Percentiles rank a stretch among this genome's conserved stretches.
Conservation (phyloP, 208 protist genomes). For the Crithidia brevicula region DNA sequence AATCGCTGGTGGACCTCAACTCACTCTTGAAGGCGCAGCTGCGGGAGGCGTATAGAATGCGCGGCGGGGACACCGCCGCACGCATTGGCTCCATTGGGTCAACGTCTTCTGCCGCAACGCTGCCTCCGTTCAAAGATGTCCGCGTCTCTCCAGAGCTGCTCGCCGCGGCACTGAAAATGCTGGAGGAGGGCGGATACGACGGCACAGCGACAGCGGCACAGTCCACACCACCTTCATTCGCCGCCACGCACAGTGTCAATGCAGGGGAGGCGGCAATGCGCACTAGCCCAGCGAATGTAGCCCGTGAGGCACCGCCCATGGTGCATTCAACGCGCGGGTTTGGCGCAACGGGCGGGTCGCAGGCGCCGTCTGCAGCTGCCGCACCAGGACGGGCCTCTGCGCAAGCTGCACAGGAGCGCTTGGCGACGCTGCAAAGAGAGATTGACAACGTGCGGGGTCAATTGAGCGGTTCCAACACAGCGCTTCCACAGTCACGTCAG, state of each 20-base stretch:
- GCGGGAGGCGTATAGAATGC: conserved; percentile 74
- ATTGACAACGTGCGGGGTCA: conserved; percentile 65
- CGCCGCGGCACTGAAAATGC: conserved; percentile 23
- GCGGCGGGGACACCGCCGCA: conserved; percentile 14
- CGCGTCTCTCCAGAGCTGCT: conserved; percentile 31
- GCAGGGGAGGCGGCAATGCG: not conserved
- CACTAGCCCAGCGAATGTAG: not conserved
- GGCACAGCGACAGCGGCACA: not conserved
- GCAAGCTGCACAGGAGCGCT: conserved; percentile 26
- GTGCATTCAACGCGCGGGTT: conserved; percentile 22
- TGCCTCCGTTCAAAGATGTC: not conserved
- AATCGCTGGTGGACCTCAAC: conserved; percentile 85
- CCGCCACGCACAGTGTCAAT: not conserved
- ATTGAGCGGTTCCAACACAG: conserved; percentile 33
- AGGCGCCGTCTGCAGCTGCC: not conserved
- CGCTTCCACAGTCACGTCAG: conserved; percentile 18
- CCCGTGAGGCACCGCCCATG: conserved; percentile 4
- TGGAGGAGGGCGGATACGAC: conserved; percentile 13
- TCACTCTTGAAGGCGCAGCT: conserved; percentile 87
- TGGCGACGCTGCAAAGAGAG: conserved; percentile 58
- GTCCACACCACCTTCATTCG: not conserved
- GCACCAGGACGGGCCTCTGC: conserved; percentile 2
- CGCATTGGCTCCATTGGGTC: not conserved
- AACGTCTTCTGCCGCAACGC: not conserved
- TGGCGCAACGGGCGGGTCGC: not conserved